Evolutionary conservation across 2,329 filamentous ascomycete species (phyloP).

Genomic region (Cercospora beticola): DNA sequence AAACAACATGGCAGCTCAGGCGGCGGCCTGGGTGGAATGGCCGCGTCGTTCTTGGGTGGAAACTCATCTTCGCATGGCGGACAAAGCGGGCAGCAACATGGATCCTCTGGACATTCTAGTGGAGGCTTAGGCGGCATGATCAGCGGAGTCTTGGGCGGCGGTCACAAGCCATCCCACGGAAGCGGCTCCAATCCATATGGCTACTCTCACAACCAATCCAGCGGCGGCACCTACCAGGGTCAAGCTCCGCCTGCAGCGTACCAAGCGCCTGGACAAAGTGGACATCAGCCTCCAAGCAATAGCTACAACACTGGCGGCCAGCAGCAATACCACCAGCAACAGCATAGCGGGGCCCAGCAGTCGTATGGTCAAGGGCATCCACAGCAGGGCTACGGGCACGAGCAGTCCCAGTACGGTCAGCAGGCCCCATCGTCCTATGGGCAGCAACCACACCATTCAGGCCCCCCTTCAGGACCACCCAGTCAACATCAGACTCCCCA

Average conservation of each 20-base stretch:
- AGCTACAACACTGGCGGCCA: constrained; percentile 27
- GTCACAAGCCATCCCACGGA: constrained; percentile 33
- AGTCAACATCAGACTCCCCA: constrained; percentile 24
- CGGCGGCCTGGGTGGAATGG: constrained; percentile 30
- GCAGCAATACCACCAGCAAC: constrained; percentile 23
- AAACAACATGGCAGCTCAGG: constrained; percentile 21
- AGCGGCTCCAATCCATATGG: constrained; percentile 36
- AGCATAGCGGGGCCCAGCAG: constrained; percentile 11
- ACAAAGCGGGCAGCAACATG: constrained; percentile 25
- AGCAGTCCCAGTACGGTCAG: constrained; percentile 31
- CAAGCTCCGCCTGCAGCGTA: constrained; percentile 40
- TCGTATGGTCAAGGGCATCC: constrained; percentile 20
- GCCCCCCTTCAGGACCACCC: constrained; percentile 13
- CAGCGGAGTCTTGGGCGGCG: constrained; percentile 34
- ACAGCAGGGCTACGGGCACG: constrained; percentile 26
- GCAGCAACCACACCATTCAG: constrained; percentile 17
- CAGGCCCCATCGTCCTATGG: constrained; percentile 22
- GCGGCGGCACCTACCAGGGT: constrained; percentile 39
- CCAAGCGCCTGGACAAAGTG: constrained; percentile 30
- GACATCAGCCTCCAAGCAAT: constrained; percentile 26
- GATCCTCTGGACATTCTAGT: constrained; percentile 23
- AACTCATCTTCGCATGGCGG: constrained; percentile 24
- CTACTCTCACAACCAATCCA: constrained; percentile 37
- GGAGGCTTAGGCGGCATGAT: constrained; percentile 33
- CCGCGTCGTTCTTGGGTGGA: constrained; percentile 30